Base-by-base conservation (phyloP, 2,329 filamentous ascomycete genomes). In the Beauveria pseudobassiana region DNA sequence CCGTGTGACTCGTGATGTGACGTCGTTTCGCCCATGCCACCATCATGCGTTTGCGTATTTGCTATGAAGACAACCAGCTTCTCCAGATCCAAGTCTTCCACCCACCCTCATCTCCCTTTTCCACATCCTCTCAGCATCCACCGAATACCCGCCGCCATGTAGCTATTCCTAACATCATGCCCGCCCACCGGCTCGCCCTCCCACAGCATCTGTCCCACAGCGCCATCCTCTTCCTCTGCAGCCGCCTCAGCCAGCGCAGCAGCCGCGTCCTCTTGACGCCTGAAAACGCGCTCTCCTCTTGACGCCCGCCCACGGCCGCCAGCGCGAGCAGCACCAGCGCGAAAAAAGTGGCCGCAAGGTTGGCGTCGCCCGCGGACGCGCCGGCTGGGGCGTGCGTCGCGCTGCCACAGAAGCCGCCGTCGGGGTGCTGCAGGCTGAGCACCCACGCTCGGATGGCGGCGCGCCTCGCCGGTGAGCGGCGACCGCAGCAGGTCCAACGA, bases 301-400 rank as follows among this genome's bases (percentile, higher is more conserved):
- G 76, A 45, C 1, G 30, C 1, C 73, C 49, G 28, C 59, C 59
- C 0, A 73, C 71, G 0, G 78, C 77, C 1, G 81, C 70, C 2
- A 82, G 66, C 0, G 88, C 82, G 28, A 99, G 77, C 9, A 88
- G 81, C 26, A 91, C 79, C 49, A 99, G 80, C 0, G 93, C 93
- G 75, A 98, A 97, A 72, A 89, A 93, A 0, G 93, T 97, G 1
- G 91, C 91, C 0, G 93, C 89, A 18, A 98, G 76, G 73, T 93
- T 96, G 0, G 93, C 81, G 5, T 75, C 72, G 14, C 76, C 75
- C 67, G 66, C 76, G 67, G 55, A 79, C 74, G 68, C 1, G 67
- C 71, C 0, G 60, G 50, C 10, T 70, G 63, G 55, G 2, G 66
- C 63, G 80, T 96, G 72, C 75, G 82, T 90, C 1, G 93, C 89